phyloP scores from a whole-genome alignment of 805 yeast species.

The Cyberlindnera sargentensis region DNA sequence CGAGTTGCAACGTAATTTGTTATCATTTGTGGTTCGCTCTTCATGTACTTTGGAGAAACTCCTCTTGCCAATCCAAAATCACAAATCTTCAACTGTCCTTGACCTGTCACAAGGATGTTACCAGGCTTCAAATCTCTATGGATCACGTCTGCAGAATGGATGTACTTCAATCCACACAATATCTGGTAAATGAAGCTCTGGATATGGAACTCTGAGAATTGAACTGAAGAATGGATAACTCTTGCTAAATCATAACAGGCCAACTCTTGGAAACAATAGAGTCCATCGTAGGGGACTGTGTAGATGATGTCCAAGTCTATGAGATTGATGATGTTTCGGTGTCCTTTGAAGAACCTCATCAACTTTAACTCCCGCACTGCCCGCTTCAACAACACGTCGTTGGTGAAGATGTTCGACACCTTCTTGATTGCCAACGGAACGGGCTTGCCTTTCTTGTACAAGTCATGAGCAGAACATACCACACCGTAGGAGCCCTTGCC shows the following conservation, averaged over 20 bases:
- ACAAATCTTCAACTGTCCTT: conserved; percentile 77
- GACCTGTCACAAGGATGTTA: conserved; percentile 67
- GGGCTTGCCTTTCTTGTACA: conserved; percentile 25
- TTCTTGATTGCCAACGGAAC: conserved; percentile 69
- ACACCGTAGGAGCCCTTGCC: conserved; percentile 88
- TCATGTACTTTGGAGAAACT: conserved; percentile 32
- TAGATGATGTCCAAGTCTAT: conserved; percentile 68
- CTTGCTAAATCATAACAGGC: conserved; percentile 75
- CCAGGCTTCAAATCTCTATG: conserved; percentile 94
- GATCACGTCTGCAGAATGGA: conserved; percentile 87
- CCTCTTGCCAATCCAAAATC: conserved; percentile 94
- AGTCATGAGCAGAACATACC: conserved; percentile 68
- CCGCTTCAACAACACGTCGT: conserved; percentile 62
- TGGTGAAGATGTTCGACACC: conserved; percentile 60
- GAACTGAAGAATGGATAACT: conserved; percentile 72
- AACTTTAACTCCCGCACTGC: conserved; percentile 80
- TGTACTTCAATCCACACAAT: conserved; percentile 78
- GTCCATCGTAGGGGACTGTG: conserved; percentile 68
- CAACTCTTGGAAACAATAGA: conserved; percentile 83
- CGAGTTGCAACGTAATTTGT: conserved; percentile 90
- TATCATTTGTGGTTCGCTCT: conserved; percentile 37
- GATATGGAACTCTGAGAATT: conserved; percentile 79
- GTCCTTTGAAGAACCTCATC: conserved; percentile 81
- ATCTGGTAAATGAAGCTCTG: conserved; percentile 74
- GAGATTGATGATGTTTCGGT: conserved; percentile 69